These are phyloP conservation scores for Gynostemma pentaphyllum DNA, from an alignment of 306 rosid species.

Conservation along the genomic window DNA sequence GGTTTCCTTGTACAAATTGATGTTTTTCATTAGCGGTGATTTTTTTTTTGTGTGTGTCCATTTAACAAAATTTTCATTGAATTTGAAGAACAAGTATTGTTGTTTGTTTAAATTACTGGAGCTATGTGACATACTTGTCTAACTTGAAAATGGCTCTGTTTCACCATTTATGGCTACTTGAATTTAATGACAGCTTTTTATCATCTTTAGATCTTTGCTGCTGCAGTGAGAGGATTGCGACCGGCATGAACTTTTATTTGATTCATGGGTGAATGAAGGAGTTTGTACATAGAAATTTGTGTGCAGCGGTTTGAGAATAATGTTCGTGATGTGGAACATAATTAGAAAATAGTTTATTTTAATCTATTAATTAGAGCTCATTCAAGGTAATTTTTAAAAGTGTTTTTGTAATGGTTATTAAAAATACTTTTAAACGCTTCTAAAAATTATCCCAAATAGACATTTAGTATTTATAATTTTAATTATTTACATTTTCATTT, in stretches of 20 bases:
- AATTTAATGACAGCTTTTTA: not conserved
- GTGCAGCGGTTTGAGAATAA: too few relatives aligned
- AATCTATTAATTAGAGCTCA: too few relatives aligned
- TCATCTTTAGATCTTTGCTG: constrained; percentile 1
- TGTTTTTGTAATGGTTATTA: too few relatives aligned
- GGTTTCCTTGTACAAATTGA: not conserved
- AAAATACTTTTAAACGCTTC: too few relatives aligned
- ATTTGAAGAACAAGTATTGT: not conserved
- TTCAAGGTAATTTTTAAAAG: too few relatives aligned
- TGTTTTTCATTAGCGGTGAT: not conserved
- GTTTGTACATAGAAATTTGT: constrained; percentile 3
- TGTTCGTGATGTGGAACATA: too few relatives aligned
- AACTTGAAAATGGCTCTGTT: not conserved
- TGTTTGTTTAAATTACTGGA: not conserved
- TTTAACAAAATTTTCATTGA: not conserved
- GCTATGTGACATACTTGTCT: not conserved
- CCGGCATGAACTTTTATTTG: not conserved
- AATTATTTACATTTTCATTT: too few relatives aligned
- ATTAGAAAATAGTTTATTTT: too few relatives aligned
- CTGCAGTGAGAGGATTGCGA: constrained; percentile 8
- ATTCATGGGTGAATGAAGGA: not conserved
- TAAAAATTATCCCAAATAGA: too few relatives aligned
- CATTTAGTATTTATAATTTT: too few relatives aligned
- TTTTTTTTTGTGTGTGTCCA: too few relatives aligned
- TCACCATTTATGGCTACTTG: not conserved